Evolutionary conservation across 2,329 filamentous ascomycete genomes (phyloP), one percentile per base, ranked within the genome.

Genomic region (Fusarium coicis): DNA sequence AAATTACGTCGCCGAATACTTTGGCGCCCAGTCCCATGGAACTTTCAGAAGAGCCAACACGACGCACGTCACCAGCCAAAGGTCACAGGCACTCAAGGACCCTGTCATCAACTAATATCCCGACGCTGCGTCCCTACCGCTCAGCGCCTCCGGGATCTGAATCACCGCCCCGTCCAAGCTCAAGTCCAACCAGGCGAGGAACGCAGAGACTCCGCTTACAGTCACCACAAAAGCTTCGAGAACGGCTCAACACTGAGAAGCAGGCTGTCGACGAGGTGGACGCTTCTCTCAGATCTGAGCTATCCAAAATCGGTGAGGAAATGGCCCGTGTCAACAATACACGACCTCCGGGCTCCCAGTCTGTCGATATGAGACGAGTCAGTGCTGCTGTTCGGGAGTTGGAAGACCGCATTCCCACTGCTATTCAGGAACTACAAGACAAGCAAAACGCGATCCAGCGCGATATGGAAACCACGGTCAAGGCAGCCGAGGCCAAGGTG

Each of bases 201-300:
- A 81, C 80, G 16, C 83, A 83, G 56, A 92, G 90, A 74, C 85
- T 94, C 39, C 90, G 92, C 16, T 86, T 93, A 16, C 91, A 93
- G 70, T 92, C 89, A 19, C 87, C 91, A 1, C 92, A 93, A 75
- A 95, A 93, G 79, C 85, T 96, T 26, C 93, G 95, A 23, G 95
- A 98, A 83, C 92, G 96, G 39, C 87, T 98, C 2, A 92, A 96
- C 76, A 91, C 90, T 53, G 95, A 97, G 80, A 94, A 95, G 81
- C 90, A 89, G 62, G 89, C 91, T 1, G 90, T 95, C 21, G 89
- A 91, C 10, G 90, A 91, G 14, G 90, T 92, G 0, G 93, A 95
- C 69, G 86, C 88, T 6, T 88, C 88, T 7, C 83, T 98, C 19
- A 90, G 92, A 80, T 89, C 90, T 9, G 95, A 98, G 79, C 85